Evolutionary conservation across 345 rosid species (phyloP), one percentile per base, ranked within the genome.

Genomic region (Erysimum cheiranthoides): DNA sequence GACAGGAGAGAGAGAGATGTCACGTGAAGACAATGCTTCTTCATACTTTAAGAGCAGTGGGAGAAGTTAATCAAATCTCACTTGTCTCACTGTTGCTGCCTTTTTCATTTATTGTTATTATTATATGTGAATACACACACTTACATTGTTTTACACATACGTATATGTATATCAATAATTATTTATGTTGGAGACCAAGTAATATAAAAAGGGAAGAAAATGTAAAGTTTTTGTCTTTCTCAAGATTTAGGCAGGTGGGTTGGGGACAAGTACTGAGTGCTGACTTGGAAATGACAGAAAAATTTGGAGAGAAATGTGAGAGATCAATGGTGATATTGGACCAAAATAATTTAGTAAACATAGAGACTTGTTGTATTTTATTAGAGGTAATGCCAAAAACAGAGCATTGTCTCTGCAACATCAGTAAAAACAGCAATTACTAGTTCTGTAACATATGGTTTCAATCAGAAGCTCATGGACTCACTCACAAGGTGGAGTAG

Each of bases 1-100:
- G 47, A 68, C 74, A 68, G 31, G 47, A 68, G 69, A 75, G 69
- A 16, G 14, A 53, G 25, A 51, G 47, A 51, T 61, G 74, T 75
- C 70, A 75, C 79, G 79, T 50, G 79, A 61, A 75, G 57, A n/a
- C 74, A 68, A 75, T 75, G 74, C 78, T 49, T 49, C 13, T 58
- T 28, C 60, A 10, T 27, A 39, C 78, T 73, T 49, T 54, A 51
- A 45, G 65, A 65, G 39, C 66, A 68, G 74, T 66, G 5, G 17
- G 69, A 50, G 79, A 67, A 60, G 69, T 68, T 31, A 68, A 21
- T 68, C 47, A 68, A 75, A 75, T 68, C 74, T 75, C 73, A 49
- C 69, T 62, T 62, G 18, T 50, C 32, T 61, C 54, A 73, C 52
- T 74, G 27, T 0, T 56, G 5, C 47, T 16, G 6, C 16, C 45